These are phyloP conservation scores for Ustilago hordei DNA, from an alignment of 1,284 basidiomycete species.

Conservation along the genomic window DNA sequence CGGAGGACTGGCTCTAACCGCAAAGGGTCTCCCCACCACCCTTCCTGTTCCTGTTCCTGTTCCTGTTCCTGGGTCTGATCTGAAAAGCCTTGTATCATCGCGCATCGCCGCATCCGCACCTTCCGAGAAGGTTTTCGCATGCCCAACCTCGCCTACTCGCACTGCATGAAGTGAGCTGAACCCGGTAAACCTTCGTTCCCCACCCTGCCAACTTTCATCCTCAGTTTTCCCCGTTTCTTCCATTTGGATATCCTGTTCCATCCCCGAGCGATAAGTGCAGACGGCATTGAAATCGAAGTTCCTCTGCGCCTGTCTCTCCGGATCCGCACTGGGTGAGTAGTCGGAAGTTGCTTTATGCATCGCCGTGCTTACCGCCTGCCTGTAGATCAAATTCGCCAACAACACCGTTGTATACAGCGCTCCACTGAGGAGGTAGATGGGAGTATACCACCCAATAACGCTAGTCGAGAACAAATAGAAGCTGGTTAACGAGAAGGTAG, in stretches of 20 bases:
- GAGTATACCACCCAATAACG: slow-evolving; percentile 30
- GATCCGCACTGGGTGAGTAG: not conserved
- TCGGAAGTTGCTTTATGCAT: slow-evolving; percentile 15
- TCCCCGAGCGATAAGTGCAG: not conserved
- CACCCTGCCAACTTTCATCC: too few relatives aligned
- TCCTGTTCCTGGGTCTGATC: not conserved
- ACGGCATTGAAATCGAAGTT: slow-evolving; percentile 5
- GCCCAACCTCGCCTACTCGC: not conserved
- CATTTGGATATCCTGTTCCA: not conserved
- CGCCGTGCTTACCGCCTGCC: slow-evolving; percentile 10
- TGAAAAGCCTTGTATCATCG: not conserved
- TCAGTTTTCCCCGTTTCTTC: not conserved
- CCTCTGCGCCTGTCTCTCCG: not conserved
- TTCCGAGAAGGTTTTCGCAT: not conserved
- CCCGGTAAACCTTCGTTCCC: too few relatives aligned
- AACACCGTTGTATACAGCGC: slow-evolving; percentile 33
- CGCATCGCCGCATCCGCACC: too few relatives aligned
- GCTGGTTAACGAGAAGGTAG: slow-evolving; percentile 11
- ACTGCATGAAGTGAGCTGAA: not conserved
- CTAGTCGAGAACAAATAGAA: slow-evolving; percentile 18
- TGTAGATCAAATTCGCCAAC: slow-evolving; percentile 31
- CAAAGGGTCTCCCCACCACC: not conserved
- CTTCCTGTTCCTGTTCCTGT: too few relatives aligned
- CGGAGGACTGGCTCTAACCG: not conserved
- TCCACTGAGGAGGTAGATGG: slow-evolving; percentile 24